Evolutionary conservation across 441 rosid species (phyloP), one percentile per base, ranked within the genome.

Genomic region (Jatropha multifida): DNA sequence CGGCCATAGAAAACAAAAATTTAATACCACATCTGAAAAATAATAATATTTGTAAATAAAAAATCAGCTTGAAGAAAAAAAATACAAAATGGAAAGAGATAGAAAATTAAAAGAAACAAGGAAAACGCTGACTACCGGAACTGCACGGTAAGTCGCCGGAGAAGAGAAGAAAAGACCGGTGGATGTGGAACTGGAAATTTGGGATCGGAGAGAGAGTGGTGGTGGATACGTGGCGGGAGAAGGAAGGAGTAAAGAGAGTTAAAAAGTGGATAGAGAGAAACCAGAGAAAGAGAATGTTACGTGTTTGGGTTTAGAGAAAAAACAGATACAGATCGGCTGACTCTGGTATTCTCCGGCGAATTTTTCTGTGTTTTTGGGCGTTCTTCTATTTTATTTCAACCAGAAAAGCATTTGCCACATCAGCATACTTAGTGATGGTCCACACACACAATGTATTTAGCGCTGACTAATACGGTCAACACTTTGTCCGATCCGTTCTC

Each of bases 1-100:
- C 94, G 64, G 94, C 93, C 98, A 93, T 93, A 61, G 77, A 71
- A 42, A 40, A 4, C 56, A 2, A 68, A 32, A 38, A 17, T 10
- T 68, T 12, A 76, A 60, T 51, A 54, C 68, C 60, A 64, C 66
- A 40, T 48, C 61, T 20, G 4, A 7, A n/a, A 15, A 51, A 49
- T 0, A 23, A 65, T 65, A 7, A 5, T 17, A 13, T 41, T 32
- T 0, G 15, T 55, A 70, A 61, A 32, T 14, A 5, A 60, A 60
- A 9, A 68, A 23, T 12, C 69, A 75, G 74, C n/a, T 48, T 59
- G n/a, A 17, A 60, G 37, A 1, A 68, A 51, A 8, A 55, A 20
- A 52, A 54, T 4, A 52, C 1, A 52, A 54, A 67, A 27, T 23
- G 23, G 23, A 23, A 42, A 69, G 5, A 11, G 5, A 42, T 68